Evolutionary conservation across 2,329 filamentous ascomycete species (phyloP).

Genomic region (Aspergillaceae sp.): DNA sequence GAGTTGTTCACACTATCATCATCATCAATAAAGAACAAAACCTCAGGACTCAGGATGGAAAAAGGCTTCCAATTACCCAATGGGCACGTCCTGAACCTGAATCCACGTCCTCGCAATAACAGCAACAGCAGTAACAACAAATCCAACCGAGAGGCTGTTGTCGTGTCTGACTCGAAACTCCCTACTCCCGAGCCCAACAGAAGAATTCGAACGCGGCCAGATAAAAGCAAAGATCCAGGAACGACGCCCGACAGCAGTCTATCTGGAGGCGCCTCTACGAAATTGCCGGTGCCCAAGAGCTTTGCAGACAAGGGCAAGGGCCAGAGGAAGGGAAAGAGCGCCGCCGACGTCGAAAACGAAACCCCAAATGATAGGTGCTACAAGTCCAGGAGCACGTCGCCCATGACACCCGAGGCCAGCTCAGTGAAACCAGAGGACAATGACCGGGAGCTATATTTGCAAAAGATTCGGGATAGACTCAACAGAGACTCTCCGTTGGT

Average conservation of each 20-base stretch:
- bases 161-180: neutral
- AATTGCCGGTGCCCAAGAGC: constrained; percentile 20
- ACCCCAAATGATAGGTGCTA: neutral
- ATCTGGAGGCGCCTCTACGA: constrained; percentile 13
- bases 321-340: constrained; percentile 6
- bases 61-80: constrained; percentile 19
- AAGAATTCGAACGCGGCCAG: neutral
- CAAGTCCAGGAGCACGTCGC: constrained; percentile 3
- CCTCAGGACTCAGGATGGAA: constrained; percentile 12
- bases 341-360: constrained; percentile 3
- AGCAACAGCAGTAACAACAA: neutral
- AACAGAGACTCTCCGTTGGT: constrained; percentile 17
- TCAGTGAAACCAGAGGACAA: constrained; percentile 9
- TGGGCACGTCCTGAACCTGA: constrained; percentile 23
- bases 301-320: constrained; percentile 12
- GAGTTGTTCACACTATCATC: too few relatives aligned
- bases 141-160: neutral
- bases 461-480: constrained; percentile 18
- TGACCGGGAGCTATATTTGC: constrained; percentile 22
- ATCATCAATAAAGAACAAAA: neutral
- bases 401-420: constrained; percentile 5
- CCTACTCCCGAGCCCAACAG: neutral
- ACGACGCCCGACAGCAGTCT: neutral
- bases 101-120: constrained; percentile 13
- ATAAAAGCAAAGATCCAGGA: neutral